These are phyloP conservation scores for Podospora pseudoanserina DNA, from an alignment of 495 filamentous ascomycete species.

Conservation along the genomic window DNA sequence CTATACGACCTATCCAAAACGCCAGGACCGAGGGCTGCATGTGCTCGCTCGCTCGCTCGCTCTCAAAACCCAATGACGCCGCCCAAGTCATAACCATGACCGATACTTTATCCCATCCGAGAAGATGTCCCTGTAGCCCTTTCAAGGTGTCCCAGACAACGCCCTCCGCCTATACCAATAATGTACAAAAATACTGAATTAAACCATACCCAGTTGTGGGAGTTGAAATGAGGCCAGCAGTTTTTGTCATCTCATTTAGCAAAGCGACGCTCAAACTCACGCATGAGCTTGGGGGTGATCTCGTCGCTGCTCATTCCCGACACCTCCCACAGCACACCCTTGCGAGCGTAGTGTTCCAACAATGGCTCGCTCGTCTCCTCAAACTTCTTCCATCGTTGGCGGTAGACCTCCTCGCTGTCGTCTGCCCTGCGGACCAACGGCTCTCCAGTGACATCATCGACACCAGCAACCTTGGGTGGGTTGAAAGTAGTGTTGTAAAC, in stretches of 20 bases:
- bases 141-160: not conserved
- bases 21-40: not conserved
- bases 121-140: not conserved
- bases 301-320: conserved; percentile 86
- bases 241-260: conserved; percentile 12
- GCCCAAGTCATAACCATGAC: not conserved
- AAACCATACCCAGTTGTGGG: not conserved
- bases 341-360: conserved; percentile 81
- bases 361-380: conserved; percentile 80
- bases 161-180: not conserved
- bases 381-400: conserved; percentile 71
- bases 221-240: not conserved
- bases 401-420: conserved; percentile 84
- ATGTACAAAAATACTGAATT: not conserved
- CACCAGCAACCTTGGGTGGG: conserved; percentile 70
- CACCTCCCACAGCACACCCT: conserved; percentile 85
- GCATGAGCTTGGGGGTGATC: conserved; percentile 80
- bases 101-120: not conserved
- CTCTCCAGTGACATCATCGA: conserved; percentile 91
- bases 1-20: not conserved
- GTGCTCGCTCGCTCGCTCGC: not conserved
- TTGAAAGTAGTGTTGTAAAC: conserved; percentile 95
- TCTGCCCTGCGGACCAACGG: conserved; percentile 75
- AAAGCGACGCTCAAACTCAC: conserved; percentile 78
- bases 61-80: not conserved